Evolutionary conservation across 2,329 filamentous ascomycete species (phyloP), one percentile per base, ranked within the genome.

Genomic region (Diplodia mutila): DNA sequence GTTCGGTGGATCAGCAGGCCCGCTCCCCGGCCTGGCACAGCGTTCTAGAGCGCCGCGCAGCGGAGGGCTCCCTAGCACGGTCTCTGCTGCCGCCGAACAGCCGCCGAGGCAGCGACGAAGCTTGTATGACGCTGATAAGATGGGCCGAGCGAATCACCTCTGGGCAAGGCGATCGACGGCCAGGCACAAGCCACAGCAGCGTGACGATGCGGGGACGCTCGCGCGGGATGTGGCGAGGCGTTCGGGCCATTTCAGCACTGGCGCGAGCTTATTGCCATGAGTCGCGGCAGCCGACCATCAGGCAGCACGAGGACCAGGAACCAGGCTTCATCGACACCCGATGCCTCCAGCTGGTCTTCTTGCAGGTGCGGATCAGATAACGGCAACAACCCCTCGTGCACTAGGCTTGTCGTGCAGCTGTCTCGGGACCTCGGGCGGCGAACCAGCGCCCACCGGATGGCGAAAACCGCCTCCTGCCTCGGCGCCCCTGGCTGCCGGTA

Each of bases 211-310:
- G 59, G 59, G 59, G 59, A 63, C 59, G 59, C 59, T 63, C 46
- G 59, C 54, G 64, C 64, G 64, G 64, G 64, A 66, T 52, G 64
- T 66, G 64, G 64, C 64, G 64, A 66, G 64, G 64, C 64, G 64
- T 66, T 66, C 64, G 64, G 64, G 53, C 64, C 64, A 66, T 66
- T 55, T 66, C 39, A 57, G 54, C 64, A 48, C 39, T 66, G 54
- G 64, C 64, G 64, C 54, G 53, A 66, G 64, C 53, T 66, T 66
- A 59, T 66, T 66, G 64, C 54, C 64, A 66, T 66, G 64, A 66
- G 54, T 66, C 64, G 54, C 64, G 54, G 34, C 54, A 46, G 54
- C 54, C 54, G 54, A 59, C 39, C 37, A 46, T 66, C 64, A 57
- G 52, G 53, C 64, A 34, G 64, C 46, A 66, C 64, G 52, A 66